phyloP scores from a whole-genome alignment of 1,284 basidiomycete species.

The Pisolithus thermaeus region DNA sequence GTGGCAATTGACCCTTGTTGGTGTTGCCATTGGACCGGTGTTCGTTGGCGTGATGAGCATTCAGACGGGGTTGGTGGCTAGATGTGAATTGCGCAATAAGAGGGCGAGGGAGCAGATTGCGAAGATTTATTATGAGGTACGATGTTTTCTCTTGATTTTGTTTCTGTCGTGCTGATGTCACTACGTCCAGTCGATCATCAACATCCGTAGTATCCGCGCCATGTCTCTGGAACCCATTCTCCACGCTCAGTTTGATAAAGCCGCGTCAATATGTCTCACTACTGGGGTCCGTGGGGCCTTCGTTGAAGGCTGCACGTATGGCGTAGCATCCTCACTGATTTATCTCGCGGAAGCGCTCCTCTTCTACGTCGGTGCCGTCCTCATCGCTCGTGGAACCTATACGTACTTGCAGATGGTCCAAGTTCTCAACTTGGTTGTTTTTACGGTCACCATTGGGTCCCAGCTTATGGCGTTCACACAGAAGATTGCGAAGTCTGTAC shows the following conservation, averaged over 20 bases:
- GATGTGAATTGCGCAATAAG: slow-evolving; percentile 80
- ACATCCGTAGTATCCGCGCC: slow-evolving; percentile 81
- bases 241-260: slow-evolving; percentile 58
- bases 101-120: slow-evolving; percentile 78
- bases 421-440: slow-evolving; percentile 88
- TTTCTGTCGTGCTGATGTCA: background rate
- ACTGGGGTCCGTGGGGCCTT: slow-evolving; percentile 77
- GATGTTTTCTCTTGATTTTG: slow-evolving; percentile 13
- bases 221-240: slow-evolving; percentile 88
- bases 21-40: slow-evolving; percentile 81
- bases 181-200: slow-evolving; percentile 60
- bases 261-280: slow-evolving; percentile 55
- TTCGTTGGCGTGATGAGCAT: slow-evolving; percentile 72
- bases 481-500: slow-evolving; percentile 71
- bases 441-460: slow-evolving; percentile 87
- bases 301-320: slow-evolving; percentile 79
- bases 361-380: slow-evolving; percentile 84
- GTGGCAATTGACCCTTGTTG: slow-evolving; percentile 93
- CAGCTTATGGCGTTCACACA: slow-evolving; percentile 87
- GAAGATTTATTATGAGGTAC: slow-evolving; percentile 80
- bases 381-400: slow-evolving; percentile 79
- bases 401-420: slow-evolving; percentile 85
- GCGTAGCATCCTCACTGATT: slow-evolving; percentile 76
- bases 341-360: slow-evolving; percentile 87
- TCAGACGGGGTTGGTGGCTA: slow-evolving; percentile 65